Base-by-base conservation (phyloP, 805 yeast genomes). In the Wickerhamomyces sydowiorum region DNA sequence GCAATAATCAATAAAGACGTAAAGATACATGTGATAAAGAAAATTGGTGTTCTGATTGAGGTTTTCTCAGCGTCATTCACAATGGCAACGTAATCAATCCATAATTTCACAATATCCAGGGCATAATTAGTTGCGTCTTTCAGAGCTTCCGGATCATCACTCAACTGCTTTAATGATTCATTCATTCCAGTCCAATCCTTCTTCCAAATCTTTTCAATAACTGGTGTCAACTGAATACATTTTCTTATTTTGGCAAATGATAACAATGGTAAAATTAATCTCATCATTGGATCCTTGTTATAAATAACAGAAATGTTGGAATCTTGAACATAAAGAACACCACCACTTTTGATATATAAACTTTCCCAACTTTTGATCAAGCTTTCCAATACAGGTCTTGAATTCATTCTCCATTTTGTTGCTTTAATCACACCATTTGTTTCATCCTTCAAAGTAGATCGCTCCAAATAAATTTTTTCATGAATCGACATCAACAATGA, bases 171-270 rank as follows among this genome's bases (percentile, higher is more conserved):
- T 43, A 82, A 62, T 36, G 70, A 69, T 7, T 55, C 49, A 50
- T 80, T 81, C 88, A 85, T 80, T 0, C 71, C 75, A 14, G 58
- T 66, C 87, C 89, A 84, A 59, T 85, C 82, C 51, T 82, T 78
- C 40, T 65, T 56, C 75, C 88, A 77, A 5, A 82, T 77, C 35
- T 70, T 70, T 42, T 72, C 69, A 56, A 84, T 67, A 7, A 82
- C 71, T 4, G 85, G 80, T 1, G 87, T 74, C 37, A 83, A 55
- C 52, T 78, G 70, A 25, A 83, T 63, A 54, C 83, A 75, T 45
- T 81, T 70, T 47, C 86, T 70, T 37, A 85, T 80, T 54, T 80
- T 81, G 17, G 87, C 82, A 55, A 83, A 76, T 19, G 77, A 72
- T 38, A 78, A 69, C 49, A 85, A 59, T 4, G 93, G 91, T 43